Evolutionary conservation across 306 rosid genomes (phyloP).

Genomic region (Prinsepia uniflora): DNA sequence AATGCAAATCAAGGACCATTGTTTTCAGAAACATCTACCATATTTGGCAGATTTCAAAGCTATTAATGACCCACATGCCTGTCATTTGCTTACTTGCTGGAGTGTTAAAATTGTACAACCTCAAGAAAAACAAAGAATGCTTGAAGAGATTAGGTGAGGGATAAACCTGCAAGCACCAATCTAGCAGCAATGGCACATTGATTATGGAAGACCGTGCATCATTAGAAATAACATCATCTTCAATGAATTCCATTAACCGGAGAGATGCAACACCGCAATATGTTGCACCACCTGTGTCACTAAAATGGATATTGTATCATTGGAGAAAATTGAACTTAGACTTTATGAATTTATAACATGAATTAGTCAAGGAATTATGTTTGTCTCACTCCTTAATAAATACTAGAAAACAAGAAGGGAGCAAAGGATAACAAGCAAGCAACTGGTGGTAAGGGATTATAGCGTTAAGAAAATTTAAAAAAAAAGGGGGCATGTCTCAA

Average conservation of each 20-base stretch:
- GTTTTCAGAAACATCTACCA: constrained; percentile 19
- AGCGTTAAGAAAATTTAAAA: neutral
- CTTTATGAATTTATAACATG: neutral
- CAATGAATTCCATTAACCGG: constrained; percentile 76
- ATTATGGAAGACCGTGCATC: constrained; percentile 41
- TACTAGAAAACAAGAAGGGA: neutral
- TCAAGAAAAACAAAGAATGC: neutral
- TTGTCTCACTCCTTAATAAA: neutral
- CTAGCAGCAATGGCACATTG: constrained; percentile 64
- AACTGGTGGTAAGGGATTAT: neutral
- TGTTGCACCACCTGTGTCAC: constrained; percentile 88
- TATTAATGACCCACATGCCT: neutral
- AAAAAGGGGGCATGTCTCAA: neutral
- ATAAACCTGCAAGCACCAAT: constrained; percentile 85
- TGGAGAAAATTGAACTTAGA: constrained; percentile 29
- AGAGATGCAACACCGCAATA: constrained; percentile 92
- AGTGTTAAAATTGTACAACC: constrained; percentile 10
- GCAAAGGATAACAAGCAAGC: constrained; percentile 2
- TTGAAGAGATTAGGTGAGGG: constrained; percentile 15
- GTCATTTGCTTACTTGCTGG: constrained; percentile 2
- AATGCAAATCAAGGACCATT: constrained; percentile 14
- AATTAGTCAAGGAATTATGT: neutral
- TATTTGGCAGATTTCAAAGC: neutral
- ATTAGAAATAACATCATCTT: constrained; percentile 59
- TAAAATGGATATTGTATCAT: constrained; percentile 40